Conservation (phyloP, 1,139 yeast species). For the Hansenula lynferdii region DNA sequence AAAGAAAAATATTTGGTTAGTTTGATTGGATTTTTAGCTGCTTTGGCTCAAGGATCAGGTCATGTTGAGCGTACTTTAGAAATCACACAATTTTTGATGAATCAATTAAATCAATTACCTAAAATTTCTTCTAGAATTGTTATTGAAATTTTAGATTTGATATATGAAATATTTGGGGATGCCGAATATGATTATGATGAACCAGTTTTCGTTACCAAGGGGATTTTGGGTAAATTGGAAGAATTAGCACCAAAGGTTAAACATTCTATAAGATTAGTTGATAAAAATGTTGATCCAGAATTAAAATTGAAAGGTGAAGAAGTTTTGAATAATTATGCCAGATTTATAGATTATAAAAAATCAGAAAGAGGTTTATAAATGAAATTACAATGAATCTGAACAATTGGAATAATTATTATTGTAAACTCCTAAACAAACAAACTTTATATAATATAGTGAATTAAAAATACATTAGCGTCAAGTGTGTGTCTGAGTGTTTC, state of each 20-base stretch:
- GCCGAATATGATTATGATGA: conserved; percentile 58
- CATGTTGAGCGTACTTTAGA: conserved; percentile 40
- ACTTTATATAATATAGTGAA: neutral
- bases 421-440: neutral
- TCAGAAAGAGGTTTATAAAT: conserved; percentile 26
- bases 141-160: conserved; percentile 55
- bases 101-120: conserved; percentile 23
- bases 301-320: conserved; percentile 69
- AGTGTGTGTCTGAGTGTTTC: neutral
- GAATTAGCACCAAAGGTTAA: conserved; percentile 42
- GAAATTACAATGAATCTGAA: neutral
- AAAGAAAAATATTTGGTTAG: conserved; percentile 17
- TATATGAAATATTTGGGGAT: conserved; percentile 86
- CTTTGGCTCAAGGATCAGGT: conserved; percentile 45
- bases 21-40: conserved; percentile 48
- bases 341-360: conserved; percentile 74
- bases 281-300: conserved; percentile 54
- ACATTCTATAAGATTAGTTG: conserved; percentile 52
- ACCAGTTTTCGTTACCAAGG: conserved; percentile 57
- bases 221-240: conserved; percentile 41
- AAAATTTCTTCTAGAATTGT: conserved; percentile 33
- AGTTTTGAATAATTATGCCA: conserved; percentile 56
- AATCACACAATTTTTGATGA: conserved; percentile 44
- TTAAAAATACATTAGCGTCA: neutral
- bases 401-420: no score